Percentiles rank a stretch among this genome's conserved stretches.
Evolutionary conservation across 169 alveolate species (phyloP).

Genomic region (Theileria parva): DNA sequence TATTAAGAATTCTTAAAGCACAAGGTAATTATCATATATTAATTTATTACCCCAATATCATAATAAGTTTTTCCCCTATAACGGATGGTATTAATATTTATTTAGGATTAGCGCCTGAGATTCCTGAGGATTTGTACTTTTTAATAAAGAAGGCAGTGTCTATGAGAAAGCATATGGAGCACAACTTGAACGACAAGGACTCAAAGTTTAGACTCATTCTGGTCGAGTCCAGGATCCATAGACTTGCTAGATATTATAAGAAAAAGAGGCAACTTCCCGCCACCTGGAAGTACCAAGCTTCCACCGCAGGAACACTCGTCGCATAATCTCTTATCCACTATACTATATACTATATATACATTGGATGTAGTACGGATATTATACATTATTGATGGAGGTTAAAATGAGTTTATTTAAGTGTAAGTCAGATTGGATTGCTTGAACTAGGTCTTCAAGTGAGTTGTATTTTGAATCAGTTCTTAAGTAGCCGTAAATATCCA

Average conservation of each 20-base stretch:
- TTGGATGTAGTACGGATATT: background rate
- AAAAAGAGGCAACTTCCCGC: constrained; percentile 95
- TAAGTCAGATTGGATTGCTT: constrained; percentile 48
- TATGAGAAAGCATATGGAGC: constrained; percentile 98
- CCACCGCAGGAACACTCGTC: constrained; percentile 86
- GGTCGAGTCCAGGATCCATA: constrained; percentile 97
- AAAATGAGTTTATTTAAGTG: constrained; percentile 12
- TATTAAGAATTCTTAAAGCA: constrained; percentile 93
- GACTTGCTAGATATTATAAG: constrained; percentile 97
- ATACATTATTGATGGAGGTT: constrained; percentile 1
- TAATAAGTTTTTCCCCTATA: background rate
- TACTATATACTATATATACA: constrained; percentile 2
- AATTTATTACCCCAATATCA: background rate
- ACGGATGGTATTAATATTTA: background rate
- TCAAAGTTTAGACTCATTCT: constrained; percentile 95
- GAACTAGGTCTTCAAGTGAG: constrained; percentile 30
- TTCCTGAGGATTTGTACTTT: constrained; percentile 98
- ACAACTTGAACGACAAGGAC: constrained; percentile 94
- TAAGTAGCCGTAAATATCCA: constrained; percentile 37
- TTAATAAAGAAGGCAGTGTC: constrained; percentile 98
- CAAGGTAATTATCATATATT: constrained; percentile 78
- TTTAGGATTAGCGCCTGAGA: constrained; percentile 92
- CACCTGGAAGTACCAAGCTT: constrained; percentile 94
- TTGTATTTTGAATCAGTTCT: constrained; percentile 42
- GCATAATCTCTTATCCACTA: constrained; percentile 63